A percentile compares a stretch with the other conserved stretches of the same genome.
phyloP scores from a whole-genome alignment of 225 moss, liverwort and hornwort species.

The Sphagnum tenellum region DNA sequence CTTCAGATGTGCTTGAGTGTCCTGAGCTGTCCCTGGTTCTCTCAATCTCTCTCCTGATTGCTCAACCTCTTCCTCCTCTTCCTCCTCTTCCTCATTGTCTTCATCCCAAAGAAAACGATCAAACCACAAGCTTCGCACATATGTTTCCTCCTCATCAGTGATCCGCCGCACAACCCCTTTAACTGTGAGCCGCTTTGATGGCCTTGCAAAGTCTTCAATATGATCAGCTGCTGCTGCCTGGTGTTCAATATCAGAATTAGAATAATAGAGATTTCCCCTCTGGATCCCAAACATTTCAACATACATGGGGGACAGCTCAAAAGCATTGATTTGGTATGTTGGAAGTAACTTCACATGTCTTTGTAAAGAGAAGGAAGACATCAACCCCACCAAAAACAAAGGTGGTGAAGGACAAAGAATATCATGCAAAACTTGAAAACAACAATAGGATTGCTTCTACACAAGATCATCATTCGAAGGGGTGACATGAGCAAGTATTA shows the following conservation, averaged over 20 bases:
- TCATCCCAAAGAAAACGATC: constrained; percentile 76
- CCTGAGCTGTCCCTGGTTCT: constrained; percentile 19
- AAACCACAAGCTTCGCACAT: constrained; percentile 91
- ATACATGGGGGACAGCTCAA: no score
- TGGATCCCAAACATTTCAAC: no score
- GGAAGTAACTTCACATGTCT: no score
- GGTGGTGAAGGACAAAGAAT: no score
- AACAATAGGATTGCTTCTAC: no score
- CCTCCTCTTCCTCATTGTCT: constrained; percentile 46
- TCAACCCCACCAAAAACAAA: no score
- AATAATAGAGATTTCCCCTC: no score
- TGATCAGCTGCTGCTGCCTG: constrained; percentile 77
- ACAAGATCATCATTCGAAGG: not conserved
- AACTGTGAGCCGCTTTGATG: constrained; percentile 71
- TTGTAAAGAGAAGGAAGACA: no score
- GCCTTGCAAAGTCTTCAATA: constrained; percentile 69
- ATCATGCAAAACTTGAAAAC: no score
- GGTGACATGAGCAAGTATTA: not conserved
- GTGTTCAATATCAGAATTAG: no score
- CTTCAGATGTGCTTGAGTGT: constrained; percentile 22
- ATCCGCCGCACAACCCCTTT: constrained; percentile 74
- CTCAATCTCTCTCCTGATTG: constrained; percentile 16
- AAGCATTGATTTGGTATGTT: no score
- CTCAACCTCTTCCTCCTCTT: constrained; percentile 29
- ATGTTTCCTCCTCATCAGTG: constrained; percentile 84